A percentile compares a stretch with the other conserved stretches of the same genome.
Conservation (phyloP, 2,329 filamentous ascomycete species). For the Epichloe gansuensis region DNA sequence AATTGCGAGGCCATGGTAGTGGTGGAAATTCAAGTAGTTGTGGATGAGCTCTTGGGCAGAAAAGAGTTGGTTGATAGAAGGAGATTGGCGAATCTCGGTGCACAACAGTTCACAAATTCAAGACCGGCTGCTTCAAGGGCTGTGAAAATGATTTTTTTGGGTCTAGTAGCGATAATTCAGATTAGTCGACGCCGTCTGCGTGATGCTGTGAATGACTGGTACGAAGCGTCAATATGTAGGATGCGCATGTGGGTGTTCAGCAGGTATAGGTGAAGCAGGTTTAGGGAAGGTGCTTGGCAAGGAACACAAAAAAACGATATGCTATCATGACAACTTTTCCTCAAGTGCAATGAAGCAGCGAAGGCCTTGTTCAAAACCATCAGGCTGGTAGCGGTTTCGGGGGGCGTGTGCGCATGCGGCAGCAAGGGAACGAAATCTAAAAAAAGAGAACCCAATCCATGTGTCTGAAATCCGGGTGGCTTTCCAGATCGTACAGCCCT, state of each 20-base stretch:
- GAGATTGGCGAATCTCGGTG: not conserved
- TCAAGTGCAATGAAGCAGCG: not conserved
- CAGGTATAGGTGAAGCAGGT: not conserved
- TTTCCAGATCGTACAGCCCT: not conserved
- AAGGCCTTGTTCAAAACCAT: too few relatives aligned
- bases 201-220: not conserved
- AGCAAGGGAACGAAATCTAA: not conserved
- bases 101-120: not conserved
- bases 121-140: not conserved
- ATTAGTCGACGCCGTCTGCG: not conserved
- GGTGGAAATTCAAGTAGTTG: not conserved
- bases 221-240: not conserved
- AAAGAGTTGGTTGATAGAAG: not conserved
- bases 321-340: too few relatives aligned
- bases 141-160: not conserved
- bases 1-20: conserved; percentile 38
- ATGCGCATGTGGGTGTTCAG: not conserved
- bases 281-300: not conserved
- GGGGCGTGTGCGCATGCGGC: not conserved
- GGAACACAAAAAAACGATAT: too few relatives aligned
- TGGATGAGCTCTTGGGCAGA: not conserved
- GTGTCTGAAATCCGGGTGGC: not conserved
- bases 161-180: not conserved
- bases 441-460: not conserved
- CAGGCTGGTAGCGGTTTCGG: not conserved